These are phyloP conservation scores for Entonaema liquescens DNA, from an alignment of 495 filamentous ascomycete species.

Conservation along the genomic window DNA sequence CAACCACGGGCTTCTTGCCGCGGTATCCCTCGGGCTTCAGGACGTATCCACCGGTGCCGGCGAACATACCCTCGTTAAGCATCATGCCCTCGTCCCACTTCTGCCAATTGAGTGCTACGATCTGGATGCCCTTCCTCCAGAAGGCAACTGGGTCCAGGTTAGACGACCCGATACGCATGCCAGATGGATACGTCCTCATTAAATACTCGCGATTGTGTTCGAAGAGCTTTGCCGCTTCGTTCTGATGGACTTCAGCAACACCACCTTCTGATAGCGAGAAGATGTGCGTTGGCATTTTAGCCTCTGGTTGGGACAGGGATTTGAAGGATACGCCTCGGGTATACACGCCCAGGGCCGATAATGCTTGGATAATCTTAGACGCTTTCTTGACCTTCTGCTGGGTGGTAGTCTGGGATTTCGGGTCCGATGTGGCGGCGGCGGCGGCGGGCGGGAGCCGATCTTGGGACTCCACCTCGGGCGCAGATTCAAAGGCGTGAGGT, in stretches of 20 bases:
- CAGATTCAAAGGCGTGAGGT: conserved; percentile 48
- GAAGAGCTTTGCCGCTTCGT: conserved; percentile 68
- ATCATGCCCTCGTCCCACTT: conserved; percentile 91
- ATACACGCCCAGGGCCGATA: conserved; percentile 82
- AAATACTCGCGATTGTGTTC: conserved; percentile 83
- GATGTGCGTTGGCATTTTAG: conserved; percentile 79
- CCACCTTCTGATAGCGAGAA: conserved; percentile 86
- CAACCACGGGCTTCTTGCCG: conserved; percentile 28
- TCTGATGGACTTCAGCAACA: conserved; percentile 74
- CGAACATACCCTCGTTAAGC: conserved; percentile 94
- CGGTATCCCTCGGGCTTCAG: conserved; percentile 75
- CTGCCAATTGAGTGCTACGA: conserved; percentile 96
- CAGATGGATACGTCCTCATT: conserved; percentile 90
- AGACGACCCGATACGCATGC: conserved; percentile 80
- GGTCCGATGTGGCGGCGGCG: conserved; percentile 21
- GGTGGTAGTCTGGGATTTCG: conserved; percentile 37
- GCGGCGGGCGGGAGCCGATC: conserved; percentile 27
- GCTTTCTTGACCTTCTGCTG: conserved; percentile 53
- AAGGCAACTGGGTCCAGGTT: conserved; percentile 85
- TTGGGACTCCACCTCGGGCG: conserved; percentile 34
- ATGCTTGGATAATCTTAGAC: conserved; percentile 75
- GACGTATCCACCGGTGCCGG: conserved; percentile 79
- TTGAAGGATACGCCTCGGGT: conserved; percentile 83
- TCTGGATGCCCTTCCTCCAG: conserved; percentile 90
- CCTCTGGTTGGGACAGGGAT: conserved; percentile 66